These are phyloP conservation scores for Hygrocybe punicea DNA, from an alignment of 768 basidiomycete genomes.

Conservation along the genomic window DNA sequence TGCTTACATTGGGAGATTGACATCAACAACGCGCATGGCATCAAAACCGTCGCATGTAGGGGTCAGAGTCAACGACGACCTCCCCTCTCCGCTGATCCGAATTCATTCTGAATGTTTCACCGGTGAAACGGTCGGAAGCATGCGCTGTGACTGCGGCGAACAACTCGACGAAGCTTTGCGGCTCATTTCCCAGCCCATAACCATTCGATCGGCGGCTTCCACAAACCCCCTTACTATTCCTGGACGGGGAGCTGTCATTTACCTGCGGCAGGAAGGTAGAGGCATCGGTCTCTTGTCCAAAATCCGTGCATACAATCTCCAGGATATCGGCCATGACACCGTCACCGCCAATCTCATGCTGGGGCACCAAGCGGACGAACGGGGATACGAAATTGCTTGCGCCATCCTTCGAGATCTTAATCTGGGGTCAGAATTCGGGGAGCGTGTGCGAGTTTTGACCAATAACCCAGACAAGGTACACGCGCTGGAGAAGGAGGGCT, in stretches of 20 bases:
- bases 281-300: constrained; percentile 96
- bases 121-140: constrained; percentile 94
- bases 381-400: constrained; percentile 87
- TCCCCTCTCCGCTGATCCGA: constrained; percentile 81
- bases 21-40: constrained; percentile 48
- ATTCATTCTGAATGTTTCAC: constrained; percentile 99
- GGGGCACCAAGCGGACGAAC: constrained; percentile 90
- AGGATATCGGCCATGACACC: constrained; percentile 98
- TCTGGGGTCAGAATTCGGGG: constrained; percentile 49
- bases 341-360: constrained; percentile 95
- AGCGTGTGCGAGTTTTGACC: constrained; percentile 69
- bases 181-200: constrained; percentile 72
- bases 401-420: constrained; percentile 88
- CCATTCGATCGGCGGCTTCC: constrained; percentile 39
- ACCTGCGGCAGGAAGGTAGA: constrained; percentile 95
- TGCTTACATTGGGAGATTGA: constrained; percentile 85
- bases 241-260: constrained; percentile 89
- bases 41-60: constrained; percentile 35
- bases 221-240: constrained; percentile 49
- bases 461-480: constrained; percentile 98
- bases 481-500: constrained; percentile 79
- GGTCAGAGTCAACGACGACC: constrained; percentile 22
- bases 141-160: constrained; percentile 99
- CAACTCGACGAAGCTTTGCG: constrained; percentile 97
- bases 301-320: constrained; percentile 95